These are phyloP conservation scores for Eucalyptus virginea DNA, from an alignment of 345 rosid genomes.

Conservation along the genomic window DNA sequence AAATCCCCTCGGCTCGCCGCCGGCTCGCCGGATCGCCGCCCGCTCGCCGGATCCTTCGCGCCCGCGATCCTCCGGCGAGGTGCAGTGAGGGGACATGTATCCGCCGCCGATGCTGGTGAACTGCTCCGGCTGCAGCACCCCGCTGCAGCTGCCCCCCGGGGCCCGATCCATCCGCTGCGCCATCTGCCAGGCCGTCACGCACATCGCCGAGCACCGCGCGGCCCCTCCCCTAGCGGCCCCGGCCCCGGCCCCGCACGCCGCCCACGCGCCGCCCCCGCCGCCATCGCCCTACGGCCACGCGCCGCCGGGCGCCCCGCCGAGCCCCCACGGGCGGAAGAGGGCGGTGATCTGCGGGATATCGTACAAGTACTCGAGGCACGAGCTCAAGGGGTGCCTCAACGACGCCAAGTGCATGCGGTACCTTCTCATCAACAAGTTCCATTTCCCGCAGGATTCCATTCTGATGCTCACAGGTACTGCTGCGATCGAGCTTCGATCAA, in stretches of 20 bases:
- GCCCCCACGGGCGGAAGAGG: constrained; percentile 57
- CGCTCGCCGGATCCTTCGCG: background rate
- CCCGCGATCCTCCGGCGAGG: background rate
- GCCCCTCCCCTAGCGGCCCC: constrained; percentile 26
- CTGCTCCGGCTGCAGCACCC: constrained; percentile 71
- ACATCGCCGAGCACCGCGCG: constrained; percentile 59
- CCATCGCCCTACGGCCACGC: constrained; percentile 41
- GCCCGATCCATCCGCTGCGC: constrained; percentile 78
- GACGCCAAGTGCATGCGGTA: constrained; percentile 89
- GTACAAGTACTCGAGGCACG: constrained; percentile 60
- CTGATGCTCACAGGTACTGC: constrained; percentile 76
- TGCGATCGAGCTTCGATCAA: background rate
- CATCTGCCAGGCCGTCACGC: constrained; percentile 60
- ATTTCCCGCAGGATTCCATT: constrained; percentile 56
- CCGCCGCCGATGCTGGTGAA: constrained; percentile 49
- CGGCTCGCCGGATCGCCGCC: background rate
- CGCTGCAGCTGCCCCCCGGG: constrained; percentile 71
- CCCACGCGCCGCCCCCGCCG: background rate
- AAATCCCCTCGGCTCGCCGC: background rate
- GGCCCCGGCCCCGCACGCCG: background rate
- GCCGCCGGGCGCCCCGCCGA: constrained; percentile 43
- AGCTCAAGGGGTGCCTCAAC: constrained; percentile 86
- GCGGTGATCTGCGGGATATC: constrained; percentile 90
- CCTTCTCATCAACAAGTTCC: constrained; percentile 67
- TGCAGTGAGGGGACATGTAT: background rate